Percentiles rank a stretch among this genome's conserved stretches.
phyloP scores from a whole-genome alignment of 768 basidiomycete species.

The Boletales sp. region DNA sequence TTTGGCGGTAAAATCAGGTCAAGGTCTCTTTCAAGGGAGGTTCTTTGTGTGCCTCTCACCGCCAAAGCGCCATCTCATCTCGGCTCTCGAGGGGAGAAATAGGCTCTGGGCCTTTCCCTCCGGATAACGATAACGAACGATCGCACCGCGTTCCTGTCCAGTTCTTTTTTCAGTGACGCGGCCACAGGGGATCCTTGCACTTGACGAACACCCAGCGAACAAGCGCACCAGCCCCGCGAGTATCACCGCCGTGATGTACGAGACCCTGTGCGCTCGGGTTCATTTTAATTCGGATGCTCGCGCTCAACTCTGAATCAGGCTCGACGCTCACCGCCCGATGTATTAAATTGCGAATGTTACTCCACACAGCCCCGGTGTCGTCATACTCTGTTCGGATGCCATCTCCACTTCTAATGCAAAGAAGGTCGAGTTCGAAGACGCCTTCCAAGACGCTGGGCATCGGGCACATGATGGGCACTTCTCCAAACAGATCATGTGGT shows the following conservation, averaged over 20 bases:
- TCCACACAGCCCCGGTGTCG: conserved; percentile 12
- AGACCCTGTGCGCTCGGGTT: conserved; percentile 41
- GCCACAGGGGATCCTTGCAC: conserved; percentile 41
- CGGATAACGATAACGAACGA: too few relatives aligned
- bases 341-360: conserved; percentile 25
- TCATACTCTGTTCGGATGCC: too few relatives aligned
- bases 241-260: conserved; percentile 39
- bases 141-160: too few relatives aligned
- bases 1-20: too few relatives aligned
- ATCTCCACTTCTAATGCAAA: conserved; percentile 3
- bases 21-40: too few relatives aligned
- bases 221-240: conserved; percentile 36
- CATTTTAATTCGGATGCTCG: conserved; percentile 43
- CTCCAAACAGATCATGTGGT: conserved; percentile 31
- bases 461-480: too few relatives aligned
- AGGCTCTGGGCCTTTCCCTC: too few relatives aligned
- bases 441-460: too few relatives aligned
- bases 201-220: conserved; percentile 48
- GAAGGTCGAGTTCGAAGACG: conserved; percentile 10
- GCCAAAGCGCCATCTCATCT: too few relatives aligned
- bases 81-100: too few relatives aligned
- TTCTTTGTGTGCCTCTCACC: too few relatives aligned
- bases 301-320: conserved; percentile 19
- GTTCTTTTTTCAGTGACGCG: too few relatives aligned
- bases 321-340: conserved; percentile 33